Evolutionary conservation across 2,329 filamentous ascomycete genomes (phyloP).

Genomic region (Hymenoscyphus fructigenus): DNA sequence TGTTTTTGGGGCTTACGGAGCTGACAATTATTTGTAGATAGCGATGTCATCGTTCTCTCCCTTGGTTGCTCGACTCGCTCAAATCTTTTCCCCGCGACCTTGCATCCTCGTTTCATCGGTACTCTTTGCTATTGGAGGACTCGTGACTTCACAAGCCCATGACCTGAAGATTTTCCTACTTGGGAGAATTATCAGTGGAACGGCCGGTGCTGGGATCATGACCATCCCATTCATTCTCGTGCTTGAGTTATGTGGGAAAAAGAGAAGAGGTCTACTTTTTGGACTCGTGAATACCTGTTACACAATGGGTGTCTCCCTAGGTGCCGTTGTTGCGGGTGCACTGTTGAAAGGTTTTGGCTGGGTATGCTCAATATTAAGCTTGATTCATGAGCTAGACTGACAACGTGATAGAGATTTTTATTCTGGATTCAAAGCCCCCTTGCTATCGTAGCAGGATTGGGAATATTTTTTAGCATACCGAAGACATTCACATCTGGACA

Average conservation of each 20-base stretch:
- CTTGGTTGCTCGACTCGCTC: constrained; percentile 68
- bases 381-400: constrained; percentile 12
- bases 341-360: constrained; percentile 65
- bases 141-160: constrained; percentile 62
- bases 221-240: constrained; percentile 73
- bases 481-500: constrained; percentile 37
- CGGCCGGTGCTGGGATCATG: constrained; percentile 70
- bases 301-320: constrained; percentile 69
- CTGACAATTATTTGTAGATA: constrained; percentile 43
- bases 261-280: constrained; percentile 69
- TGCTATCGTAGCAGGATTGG: constrained; percentile 58
- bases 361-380: constrained; percentile 48
- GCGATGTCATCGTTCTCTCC: constrained; percentile 60
- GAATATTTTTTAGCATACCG: constrained; percentile 67
- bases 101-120: constrained; percentile 64
- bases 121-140: constrained; percentile 58
- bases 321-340: constrained; percentile 68
- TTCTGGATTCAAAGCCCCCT: constrained; percentile 73
- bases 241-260: constrained; percentile 68
- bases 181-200: constrained; percentile 66
- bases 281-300: constrained; percentile 72
- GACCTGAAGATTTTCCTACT: constrained; percentile 63
- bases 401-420: constrained; percentile 58
- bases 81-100: constrained; percentile 68
- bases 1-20: neutral